Evolutionary conservation across 2,329 filamentous ascomycete species (phyloP).

Genomic region (Microthyrium microscopicum): DNA sequence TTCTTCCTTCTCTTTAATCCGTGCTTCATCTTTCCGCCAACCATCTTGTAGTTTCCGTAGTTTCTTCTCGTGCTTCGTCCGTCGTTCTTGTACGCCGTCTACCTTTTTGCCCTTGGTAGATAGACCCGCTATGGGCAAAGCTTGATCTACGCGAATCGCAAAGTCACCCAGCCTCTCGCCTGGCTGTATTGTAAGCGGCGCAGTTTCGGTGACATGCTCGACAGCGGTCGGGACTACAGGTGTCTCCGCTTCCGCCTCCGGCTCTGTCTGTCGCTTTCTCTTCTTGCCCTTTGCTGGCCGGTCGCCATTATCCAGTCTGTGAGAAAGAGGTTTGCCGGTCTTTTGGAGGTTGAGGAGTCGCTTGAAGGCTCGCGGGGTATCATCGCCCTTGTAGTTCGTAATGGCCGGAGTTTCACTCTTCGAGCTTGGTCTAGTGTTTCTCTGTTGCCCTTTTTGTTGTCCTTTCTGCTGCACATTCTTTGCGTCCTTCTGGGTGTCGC

Average conservation of each 20-base stretch:
- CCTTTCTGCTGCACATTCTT: conserved; percentile 16
- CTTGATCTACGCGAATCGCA: conserved; percentile 64
- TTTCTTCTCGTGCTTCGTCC: conserved; percentile 70
- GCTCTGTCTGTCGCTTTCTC: conserved; percentile 24
- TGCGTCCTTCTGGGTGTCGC: conserved; percentile 16
- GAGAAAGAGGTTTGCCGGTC: conserved; percentile 40
- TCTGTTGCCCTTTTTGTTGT: conserved; percentile 17
- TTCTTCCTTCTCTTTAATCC: conserved; percentile 54
- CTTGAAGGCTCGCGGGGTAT: conserved; percentile 76
- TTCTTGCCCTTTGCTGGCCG: conserved; percentile 21
- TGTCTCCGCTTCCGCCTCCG: conserved; percentile 14
- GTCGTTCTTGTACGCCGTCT: conserved; percentile 46
- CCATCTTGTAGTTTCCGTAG: conserved; percentile 44
- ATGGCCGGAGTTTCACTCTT: conserved; percentile 12
- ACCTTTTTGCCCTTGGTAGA: conserved; percentile 44
- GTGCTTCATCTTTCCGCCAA: conserved; percentile 38
- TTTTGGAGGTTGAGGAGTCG: conserved; percentile 63
- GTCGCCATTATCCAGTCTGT: conserved; percentile 59
- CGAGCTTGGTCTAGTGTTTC: conserved; percentile 10
- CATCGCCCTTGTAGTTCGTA: conserved; percentile 39
- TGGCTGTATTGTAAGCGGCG: conserved; percentile 52
- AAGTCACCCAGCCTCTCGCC: conserved; percentile 77
- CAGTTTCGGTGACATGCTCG: conserved; percentile 1
- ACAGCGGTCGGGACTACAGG: too few species aligned
- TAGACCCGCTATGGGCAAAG: conserved; percentile 59